A percentile compares a stretch with the other conserved stretches of the same genome.
Conservation (phyloP, 2,329 filamentous ascomycete genomes). For the Ambrosiella cleistominuta region DNA sequence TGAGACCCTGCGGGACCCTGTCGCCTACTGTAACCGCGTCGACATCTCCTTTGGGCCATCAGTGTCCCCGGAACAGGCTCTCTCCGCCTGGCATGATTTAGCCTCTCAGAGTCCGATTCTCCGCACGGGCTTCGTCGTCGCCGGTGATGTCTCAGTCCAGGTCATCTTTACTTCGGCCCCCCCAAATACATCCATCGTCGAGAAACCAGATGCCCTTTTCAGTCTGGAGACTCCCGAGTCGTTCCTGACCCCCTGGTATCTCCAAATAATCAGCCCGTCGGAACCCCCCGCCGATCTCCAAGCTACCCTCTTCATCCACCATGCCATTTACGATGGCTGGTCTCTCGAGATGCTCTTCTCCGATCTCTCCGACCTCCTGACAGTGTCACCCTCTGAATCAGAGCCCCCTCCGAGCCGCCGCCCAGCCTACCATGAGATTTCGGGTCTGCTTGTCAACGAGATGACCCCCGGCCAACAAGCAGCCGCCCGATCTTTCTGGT, state of each 20-base stretch:
- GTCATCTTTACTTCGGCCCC: slow-evolving; percentile 36
- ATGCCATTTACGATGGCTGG: slow-evolving; percentile 88
- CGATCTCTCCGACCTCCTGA: slow-evolving; percentile 42
- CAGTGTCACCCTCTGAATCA: background rate
- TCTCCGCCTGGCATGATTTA: slow-evolving; percentile 31
- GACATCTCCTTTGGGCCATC: slow-evolving; percentile 37
- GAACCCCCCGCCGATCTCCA: slow-evolving; percentile 8
- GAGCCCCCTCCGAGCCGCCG: background rate
- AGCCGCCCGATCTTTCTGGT: no score
- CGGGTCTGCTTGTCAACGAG: no score
- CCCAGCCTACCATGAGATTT: background rate
- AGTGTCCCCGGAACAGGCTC: slow-evolving; percentile 24
- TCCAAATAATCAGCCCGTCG: background rate
- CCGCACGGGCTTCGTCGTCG: slow-evolving; percentile 53
- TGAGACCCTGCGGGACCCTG: slow-evolving; percentile 44
- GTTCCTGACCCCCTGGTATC: background rate
- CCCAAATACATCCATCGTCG: background rate
- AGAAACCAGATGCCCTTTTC: background rate
- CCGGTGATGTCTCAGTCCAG: slow-evolving; percentile 37
- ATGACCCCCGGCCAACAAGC: no score
- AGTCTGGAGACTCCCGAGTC: no score
- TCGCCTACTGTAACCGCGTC: slow-evolving; percentile 63
- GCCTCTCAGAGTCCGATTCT: slow-evolving; percentile 45
- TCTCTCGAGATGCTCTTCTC: slow-evolving; percentile 57
- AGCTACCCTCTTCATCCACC: slow-evolving; percentile 48